Base-by-base conservation (phyloP, 768 basidiomycete genomes). In the Rhizopogon salebrosus region DNA sequence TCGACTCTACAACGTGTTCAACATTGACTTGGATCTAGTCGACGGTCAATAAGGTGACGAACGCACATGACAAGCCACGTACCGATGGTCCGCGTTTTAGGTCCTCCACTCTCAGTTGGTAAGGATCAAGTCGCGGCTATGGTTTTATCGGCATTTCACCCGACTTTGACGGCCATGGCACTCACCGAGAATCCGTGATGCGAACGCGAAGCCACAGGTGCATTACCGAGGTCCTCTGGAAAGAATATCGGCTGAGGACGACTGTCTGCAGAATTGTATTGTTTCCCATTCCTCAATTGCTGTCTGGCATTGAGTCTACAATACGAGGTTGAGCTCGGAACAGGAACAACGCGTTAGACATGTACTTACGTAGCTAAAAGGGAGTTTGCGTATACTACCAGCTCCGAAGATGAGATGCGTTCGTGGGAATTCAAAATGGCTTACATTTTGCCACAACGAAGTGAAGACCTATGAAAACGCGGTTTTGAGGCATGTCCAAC, bases 361-460 rank as follows among this genome's bases (percentile, higher is more conserved):
- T 16, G 13, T 4, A 55, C 64, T 5, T 48, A 66, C 64, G 57
- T 66, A 14, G 64, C 64, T 35, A 64, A 56, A 14, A 64, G 39
- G 14, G 57, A 65, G 20, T 65, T 65, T 39, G 63, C 63, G 9
- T 64, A 57, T 13, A 64, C 63, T 64, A 26, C 4, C n/a, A n/a
- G n/a, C n/a, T 9, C 9, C 22, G 31, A 20, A 29, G 14, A 27
- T 2, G 7, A 14, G 20, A 37, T 16, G n/a, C 4, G 26, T 10
- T 8, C 3, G 26, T 1, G 8, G 27, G 38, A 18, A 23, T 8
- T 1, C 10, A 18, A 13, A 9, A 27, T 26, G 16, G 51, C 63
- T 16, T 34, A 65, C 63, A 39, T 48, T 64, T 64, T 22, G 23
- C 64, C 3, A 64, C 48, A 13, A 58, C 46, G 46, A 64, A 64